Percentiles rank a stretch among this genome's conserved stretches.
These are phyloP conservation scores for Aspergillus sp. DNA, from an alignment of 2,329 filamentous ascomycete genomes.

Conservation along the genomic window DNA sequence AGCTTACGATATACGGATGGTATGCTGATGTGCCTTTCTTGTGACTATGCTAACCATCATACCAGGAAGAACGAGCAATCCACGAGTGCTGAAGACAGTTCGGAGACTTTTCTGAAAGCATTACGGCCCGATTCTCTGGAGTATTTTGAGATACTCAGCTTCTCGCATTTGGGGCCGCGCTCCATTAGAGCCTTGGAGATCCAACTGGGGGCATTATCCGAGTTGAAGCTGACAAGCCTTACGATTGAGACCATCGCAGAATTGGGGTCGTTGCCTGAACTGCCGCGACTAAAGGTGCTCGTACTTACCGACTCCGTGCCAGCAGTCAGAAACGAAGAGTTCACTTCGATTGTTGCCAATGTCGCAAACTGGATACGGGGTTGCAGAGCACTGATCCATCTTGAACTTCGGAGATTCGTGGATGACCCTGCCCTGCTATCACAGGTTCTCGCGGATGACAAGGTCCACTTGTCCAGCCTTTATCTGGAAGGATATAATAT, in stretches of 20 bases:
- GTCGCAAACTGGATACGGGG: slow-evolving; percentile 55
- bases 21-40: slow-evolving; percentile 14
- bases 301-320: slow-evolving; percentile 48
- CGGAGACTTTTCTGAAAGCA: slow-evolving; percentile 58
- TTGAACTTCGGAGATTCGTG: slow-evolving; percentile 53
- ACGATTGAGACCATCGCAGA: slow-evolving; percentile 47
- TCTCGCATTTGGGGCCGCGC: slow-evolving; percentile 53
- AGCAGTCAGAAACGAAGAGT: slow-evolving; percentile 48
- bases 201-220: slow-evolving; percentile 56
- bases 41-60: slow-evolving; percentile 4
- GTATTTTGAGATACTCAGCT: slow-evolving; percentile 58
- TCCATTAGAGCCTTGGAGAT: slow-evolving; percentile 55
- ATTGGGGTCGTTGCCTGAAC: slow-evolving; percentile 18
- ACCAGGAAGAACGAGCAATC: slow-evolving; percentile 27
- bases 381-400: slow-evolving; percentile 51
- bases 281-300: slow-evolving; percentile 47
- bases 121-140: slow-evolving; percentile 58
- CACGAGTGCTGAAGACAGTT: slow-evolving; percentile 54
- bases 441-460: slow-evolving; percentile 24
- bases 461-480: slow-evolving; percentile 26
- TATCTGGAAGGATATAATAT: slow-evolving; percentile 30
- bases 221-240: slow-evolving; percentile 52
- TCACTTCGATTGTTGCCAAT: slow-evolving; percentile 52
- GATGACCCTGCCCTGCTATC: slow-evolving; percentile 46
- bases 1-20: slow-evolving; percentile 59